Evolutionary conservation across 306 rosid genomes (phyloP).

Genomic region (Trichosanthes truncata): DNA sequence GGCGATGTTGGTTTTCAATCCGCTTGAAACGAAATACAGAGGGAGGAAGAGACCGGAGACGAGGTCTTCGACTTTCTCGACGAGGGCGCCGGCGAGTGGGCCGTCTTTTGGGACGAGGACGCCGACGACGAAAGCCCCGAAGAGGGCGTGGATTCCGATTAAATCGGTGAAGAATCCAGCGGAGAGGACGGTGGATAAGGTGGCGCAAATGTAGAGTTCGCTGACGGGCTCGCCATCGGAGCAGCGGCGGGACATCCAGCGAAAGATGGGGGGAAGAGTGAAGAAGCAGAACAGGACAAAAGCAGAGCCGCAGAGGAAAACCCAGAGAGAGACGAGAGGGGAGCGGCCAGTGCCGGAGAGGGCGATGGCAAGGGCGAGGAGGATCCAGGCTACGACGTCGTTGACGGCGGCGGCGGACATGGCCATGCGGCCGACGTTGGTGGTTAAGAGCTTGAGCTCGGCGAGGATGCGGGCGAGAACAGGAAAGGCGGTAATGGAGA

Average conservation of each 20-base stretch:
- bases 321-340: conserved; percentile 78
- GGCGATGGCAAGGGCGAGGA: conserved; percentile 87
- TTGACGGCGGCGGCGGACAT: conserved; percentile 96
- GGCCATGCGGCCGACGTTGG: conserved; percentile 65
- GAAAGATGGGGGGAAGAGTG: conserved; percentile 43
- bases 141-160: conserved; percentile 86
- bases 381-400: conserved; percentile 85
- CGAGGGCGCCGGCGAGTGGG: conserved; percentile 58
- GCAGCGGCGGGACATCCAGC: conserved; percentile 52
- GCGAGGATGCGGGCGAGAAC: conserved; percentile 87
- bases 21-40: conserved; percentile 77
- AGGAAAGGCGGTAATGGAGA: conserved; percentile 79
- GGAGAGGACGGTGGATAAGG: conserved; percentile 52
- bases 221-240: conserved; percentile 69
- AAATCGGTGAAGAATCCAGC: conserved; percentile 79
- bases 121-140: conserved; percentile 80
- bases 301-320: conserved; percentile 45
- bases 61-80: conserved; percentile 92
- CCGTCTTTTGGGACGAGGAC: conserved; percentile 75
- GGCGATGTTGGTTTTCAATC: conserved; percentile 74
- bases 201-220: conserved; percentile 57
- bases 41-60: conserved; percentile 82
- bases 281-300: conserved; percentile 39
- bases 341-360: conserved; percentile 55
- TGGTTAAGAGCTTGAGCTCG: conserved; percentile 84